These are phyloP conservation scores for Diaporthe velutina DNA, from an alignment of 2,329 filamentous ascomycete species.

Conservation along the genomic window DNA sequence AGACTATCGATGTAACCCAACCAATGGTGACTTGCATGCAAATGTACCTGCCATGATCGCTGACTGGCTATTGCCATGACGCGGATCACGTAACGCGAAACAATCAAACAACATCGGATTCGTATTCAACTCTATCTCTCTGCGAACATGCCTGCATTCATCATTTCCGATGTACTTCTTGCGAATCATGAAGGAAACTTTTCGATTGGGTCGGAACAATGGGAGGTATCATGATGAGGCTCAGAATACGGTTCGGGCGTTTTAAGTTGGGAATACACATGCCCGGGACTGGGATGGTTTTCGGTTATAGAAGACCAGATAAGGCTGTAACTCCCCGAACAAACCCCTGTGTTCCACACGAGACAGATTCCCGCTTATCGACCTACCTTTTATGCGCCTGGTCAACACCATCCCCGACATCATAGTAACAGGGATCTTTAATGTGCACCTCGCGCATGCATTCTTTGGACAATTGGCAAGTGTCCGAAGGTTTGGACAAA, in stretches of 20 bases:
- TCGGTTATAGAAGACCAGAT: too few species aligned
- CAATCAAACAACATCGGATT: too few species aligned
- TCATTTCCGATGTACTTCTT: too few species aligned
- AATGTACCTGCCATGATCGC: background rate
- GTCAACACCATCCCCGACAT: background rate
- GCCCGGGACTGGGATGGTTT: too few species aligned
- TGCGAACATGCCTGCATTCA: too few species aligned
- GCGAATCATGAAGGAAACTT: background rate
- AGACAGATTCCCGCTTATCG: background rate
- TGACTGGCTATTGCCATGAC: too few species aligned
- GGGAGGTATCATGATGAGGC: background rate
- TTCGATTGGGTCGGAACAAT: background rate
- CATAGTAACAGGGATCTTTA: background rate
- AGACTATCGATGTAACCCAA: background rate
- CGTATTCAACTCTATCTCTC: background rate
- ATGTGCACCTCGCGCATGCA: background rate
- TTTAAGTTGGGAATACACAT: background rate
- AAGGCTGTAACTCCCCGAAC: background rate
- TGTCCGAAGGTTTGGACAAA: background rate
- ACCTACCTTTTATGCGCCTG: background rate
- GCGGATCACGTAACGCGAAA: too few species aligned
- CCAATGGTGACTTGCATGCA: background rate
- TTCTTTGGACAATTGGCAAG: background rate
- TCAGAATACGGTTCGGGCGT: background rate
- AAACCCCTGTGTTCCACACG: background rate